Percentiles rank a stretch among this genome's conserved stretches.
Evolutionary conservation across 441 rosid genomes (phyloP).

Genomic region (Eugenia klotzschiana): DNA sequence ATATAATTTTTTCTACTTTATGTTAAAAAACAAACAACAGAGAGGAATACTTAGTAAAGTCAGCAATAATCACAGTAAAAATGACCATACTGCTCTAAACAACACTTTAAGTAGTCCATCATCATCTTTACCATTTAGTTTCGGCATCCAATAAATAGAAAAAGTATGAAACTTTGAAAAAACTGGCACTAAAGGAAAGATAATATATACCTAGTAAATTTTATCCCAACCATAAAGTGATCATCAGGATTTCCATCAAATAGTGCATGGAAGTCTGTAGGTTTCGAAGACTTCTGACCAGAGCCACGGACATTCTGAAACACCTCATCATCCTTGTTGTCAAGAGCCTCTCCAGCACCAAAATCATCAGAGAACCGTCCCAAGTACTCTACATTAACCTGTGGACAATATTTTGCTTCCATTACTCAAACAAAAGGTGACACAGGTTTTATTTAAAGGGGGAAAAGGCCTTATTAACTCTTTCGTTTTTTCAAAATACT

Average conservation of each 20-base stretch:
- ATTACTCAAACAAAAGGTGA: background rate
- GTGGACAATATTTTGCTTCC: slow-evolving; percentile 1
- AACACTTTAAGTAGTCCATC: background rate
- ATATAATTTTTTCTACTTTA: background rate
- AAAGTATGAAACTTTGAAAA: background rate
- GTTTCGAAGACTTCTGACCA: slow-evolving; percentile 50
- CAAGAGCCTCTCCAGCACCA: slow-evolving; percentile 55
- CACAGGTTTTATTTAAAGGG: background rate
- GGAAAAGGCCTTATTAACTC: background rate
- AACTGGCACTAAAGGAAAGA: background rate
- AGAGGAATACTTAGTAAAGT: background rate
- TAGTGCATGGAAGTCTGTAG: slow-evolving; percentile 71
- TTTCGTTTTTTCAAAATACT: background rate
- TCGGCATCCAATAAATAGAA: background rate
- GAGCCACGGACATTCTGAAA: slow-evolving; percentile 8
- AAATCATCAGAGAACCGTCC: slow-evolving; percentile 65
- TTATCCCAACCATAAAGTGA: slow-evolving; percentile 76
- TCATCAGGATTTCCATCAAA: slow-evolving; percentile 65
- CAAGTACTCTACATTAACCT: slow-evolving; percentile 73
- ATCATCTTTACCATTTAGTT: background rate
- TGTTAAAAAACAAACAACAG: background rate
- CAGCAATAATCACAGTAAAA: background rate
- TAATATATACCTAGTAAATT: slow-evolving; percentile 63
- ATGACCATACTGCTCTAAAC: no score
- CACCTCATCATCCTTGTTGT: slow-evolving; percentile 14